Conservation (phyloP, 805 yeast genomes). For the Candida pseudoglaebosa region DNA sequence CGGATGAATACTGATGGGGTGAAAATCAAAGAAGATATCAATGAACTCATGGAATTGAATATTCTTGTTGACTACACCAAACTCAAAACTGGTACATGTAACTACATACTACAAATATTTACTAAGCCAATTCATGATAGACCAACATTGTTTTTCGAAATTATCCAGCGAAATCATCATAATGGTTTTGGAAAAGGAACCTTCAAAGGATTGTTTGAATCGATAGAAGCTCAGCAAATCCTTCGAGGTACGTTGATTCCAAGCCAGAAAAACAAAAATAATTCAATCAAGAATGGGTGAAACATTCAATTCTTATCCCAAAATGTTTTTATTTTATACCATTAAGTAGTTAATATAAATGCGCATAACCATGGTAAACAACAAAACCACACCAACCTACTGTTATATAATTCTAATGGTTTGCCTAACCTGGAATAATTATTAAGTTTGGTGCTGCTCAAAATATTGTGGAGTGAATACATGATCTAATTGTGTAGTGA, state of each 20-base stretch:
- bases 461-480: neutral
- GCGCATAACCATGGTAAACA: too few relatives aligned
- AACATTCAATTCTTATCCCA: too few relatives aligned
- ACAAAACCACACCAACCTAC: too few relatives aligned
- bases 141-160: constrained; percentile 78
- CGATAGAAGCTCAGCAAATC: constrained; percentile 73
- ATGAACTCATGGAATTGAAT: constrained; percentile 45
- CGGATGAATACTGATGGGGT: constrained; percentile 44
- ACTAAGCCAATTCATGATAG: constrained; percentile 73
- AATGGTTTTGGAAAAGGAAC: constrained; percentile 90
- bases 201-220: constrained; percentile 75
- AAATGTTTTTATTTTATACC: too few relatives aligned
- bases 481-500: neutral
- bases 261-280: neutral
- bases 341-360: too few relatives aligned
- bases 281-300: neutral
- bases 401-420: too few relatives aligned
- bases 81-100: constrained; percentile 27
- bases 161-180: constrained; percentile 75
- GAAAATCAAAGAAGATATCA: constrained; percentile 49
- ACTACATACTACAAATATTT: constrained; percentile 78
- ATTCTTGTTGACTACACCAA: constrained; percentile 63
- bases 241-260: constrained; percentile 57
- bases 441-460: neutral
- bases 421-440: neutral